Evolutionary conservation across 192 early-diverging fungal species (phyloP), one percentile per base, ranked within the genome.

Genomic region (Phlyctochytrium planicorne): DNA sequence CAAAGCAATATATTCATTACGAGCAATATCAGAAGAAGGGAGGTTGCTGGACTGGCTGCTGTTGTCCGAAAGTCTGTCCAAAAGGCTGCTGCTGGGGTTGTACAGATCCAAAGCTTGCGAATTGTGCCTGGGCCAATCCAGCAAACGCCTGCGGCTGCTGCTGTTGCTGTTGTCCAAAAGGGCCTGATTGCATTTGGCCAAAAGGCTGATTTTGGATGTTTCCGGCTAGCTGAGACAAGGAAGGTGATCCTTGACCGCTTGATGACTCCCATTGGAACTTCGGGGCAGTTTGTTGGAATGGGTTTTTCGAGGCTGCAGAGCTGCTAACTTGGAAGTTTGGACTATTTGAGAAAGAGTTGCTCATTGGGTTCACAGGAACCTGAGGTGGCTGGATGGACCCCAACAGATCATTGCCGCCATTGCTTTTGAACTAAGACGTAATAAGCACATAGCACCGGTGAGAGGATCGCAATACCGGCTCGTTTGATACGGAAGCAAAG

Each of bases 261-360:
- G 68, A 68, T 24, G 6, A 29, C 65, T 69, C 74, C 74, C 68
- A 70, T 31, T 66, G 63, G 52, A 67, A 70, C 14, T 70, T 70
- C 17, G 65, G 24, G 40, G 72, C 53, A 3, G 65, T 16, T 0
- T 50, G 52, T 14, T 56, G 56, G 50, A 76, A 76, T 1, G 75
- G 75, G 63, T 76, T 76, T 47, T 72, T 67, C 6, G 64, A 35
- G 4, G 24, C 25, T 1, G 59, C 59, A 3, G 75, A 47, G 30
- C 30, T 16, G 20, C 70, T 65, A 35, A 75, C 68, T 33, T 52
- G 25, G 29, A 29, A 53, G 34, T 27, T 20, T 50, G 34, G 10
- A n/a, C 1, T n/a, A n/a, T 10, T 29, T 20, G 34, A 23, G 33
- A 32, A 35, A n/a, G n/a, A n/a, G n/a, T n/a, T n/a, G 17, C 30